A percentile compares a stretch with the other conserved stretches of the same genome.
Conservation (phyloP, 257 asterid genomes). For the Scutellaria galericulata region DNA sequence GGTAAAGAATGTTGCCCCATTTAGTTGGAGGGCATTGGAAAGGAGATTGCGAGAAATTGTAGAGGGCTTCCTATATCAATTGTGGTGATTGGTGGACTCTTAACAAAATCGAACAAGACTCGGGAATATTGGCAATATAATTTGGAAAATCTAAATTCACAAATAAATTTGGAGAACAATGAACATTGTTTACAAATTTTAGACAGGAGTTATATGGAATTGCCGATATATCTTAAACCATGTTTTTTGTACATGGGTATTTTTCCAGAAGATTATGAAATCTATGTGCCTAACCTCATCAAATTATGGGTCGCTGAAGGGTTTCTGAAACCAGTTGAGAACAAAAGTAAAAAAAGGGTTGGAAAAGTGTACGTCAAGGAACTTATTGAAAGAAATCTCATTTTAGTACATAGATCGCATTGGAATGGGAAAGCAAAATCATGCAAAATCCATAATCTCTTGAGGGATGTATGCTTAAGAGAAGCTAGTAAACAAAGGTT, state of each 20-base stretch:
- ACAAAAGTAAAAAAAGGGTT: neutral
- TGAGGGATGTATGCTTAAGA: neutral
- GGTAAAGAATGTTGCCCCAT: neutral
- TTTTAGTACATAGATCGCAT: neutral
- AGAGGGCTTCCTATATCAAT: constrained; percentile 27
- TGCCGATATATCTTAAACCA: no score
- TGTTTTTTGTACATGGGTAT: no score
- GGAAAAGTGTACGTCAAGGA: neutral
- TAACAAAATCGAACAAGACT: constrained; percentile 5
- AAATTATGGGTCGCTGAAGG: no score
- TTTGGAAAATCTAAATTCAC: no score
- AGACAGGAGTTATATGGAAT: no score
- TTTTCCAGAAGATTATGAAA: no score
- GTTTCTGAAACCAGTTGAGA: neutral
- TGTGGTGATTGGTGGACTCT: constrained; percentile 12
- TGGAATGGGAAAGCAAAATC: neutral
- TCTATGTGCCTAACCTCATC: no score
- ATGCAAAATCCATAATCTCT: constrained; percentile 13
- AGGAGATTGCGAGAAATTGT: neutral
- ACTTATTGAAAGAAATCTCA: neutral
- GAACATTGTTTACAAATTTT: no score
- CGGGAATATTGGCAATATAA: neutral
- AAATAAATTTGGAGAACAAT: no score
- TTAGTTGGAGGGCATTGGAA: neutral
- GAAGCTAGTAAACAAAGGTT: neutral